Evolutionary conservation across 2,329 filamentous ascomycete genomes (phyloP).

Genomic region (Cytospora mali): DNA sequence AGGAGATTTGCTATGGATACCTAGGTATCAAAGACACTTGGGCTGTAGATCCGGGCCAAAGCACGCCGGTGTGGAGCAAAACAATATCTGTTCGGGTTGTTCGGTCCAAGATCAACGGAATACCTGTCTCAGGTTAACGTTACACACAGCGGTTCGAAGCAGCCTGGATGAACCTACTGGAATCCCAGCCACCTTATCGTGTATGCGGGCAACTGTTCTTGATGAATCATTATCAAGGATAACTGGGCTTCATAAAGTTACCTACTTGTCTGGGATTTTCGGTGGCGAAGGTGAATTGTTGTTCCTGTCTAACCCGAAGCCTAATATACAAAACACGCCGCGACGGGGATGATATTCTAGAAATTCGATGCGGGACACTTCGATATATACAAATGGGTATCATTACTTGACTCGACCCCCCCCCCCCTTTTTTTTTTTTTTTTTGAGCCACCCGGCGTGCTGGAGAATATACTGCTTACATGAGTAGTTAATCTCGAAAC

Average conservation of each 20-base stretch:
- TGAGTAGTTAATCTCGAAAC: neutral
- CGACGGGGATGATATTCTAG: neutral
- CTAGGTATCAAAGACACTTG: neutral
- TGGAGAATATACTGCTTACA: neutral
- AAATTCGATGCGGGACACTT: neutral
- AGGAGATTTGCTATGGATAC: neutral
- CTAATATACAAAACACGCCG: neutral
- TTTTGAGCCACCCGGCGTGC: too few relatives aligned
- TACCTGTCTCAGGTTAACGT: neutral
- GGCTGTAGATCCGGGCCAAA: neutral
- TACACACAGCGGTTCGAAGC: neutral
- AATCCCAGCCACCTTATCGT: neutral
- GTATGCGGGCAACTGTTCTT: neutral
- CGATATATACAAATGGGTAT: neutral
- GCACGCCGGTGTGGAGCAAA: neutral
- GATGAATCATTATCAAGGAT: neutral
- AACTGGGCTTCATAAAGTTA: neutral
- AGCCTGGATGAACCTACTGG: neutral
- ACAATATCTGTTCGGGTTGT: too few relatives aligned
- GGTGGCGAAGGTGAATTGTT: neutral
- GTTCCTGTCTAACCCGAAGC: neutral
- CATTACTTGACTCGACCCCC: too few relatives aligned
- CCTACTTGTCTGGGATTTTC: too few relatives aligned
- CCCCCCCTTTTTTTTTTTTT: too few relatives aligned
- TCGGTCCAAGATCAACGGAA: neutral